Base-by-base conservation (phyloP, 768 basidiomycete genomes). In the Lepiota brunneoincarnata region DNA sequence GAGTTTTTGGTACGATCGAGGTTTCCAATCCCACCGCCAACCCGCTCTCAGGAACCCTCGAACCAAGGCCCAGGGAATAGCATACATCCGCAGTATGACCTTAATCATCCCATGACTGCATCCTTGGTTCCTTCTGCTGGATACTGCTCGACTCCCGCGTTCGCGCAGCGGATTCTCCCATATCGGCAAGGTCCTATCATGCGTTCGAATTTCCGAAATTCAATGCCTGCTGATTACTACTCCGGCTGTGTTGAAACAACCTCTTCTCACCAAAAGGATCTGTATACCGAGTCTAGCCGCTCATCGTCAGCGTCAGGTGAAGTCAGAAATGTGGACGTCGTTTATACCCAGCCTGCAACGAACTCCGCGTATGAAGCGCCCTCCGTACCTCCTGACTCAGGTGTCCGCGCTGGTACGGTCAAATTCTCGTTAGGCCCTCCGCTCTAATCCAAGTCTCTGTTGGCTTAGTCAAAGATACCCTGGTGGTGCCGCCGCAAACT, bases 161-260 rank as follows among this genome's bases (percentile, higher is more conserved):
- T 12, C 6, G 5, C 28, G 1, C 46, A n/a, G 15, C 10, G 18
- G 26, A 18, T n/a, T 24, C 4, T 21, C 34, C 6, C 38, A 9
- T 14, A 35, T 17, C 43, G 21, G 21, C 28, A 26, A 54, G 23
- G 52, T 21, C 57, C 55, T 2, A 55, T 59, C 44, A 38, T 57
- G 49, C 44, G 50, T 28, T 26, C 51, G 2, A 31, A 42, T 9
- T 57, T 52, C 20, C 24, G 45, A 23, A 21, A 57, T 39, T 44
- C 41, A 12, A 35, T 48, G 18, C 26, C 44, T 28, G 20, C 35
- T 3, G 37, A 53, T 24, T 49, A 49, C 10, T 36, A 4, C 21
- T 37, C 48, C 28, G 51, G 45, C 11, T 24, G 36, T 39, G 39
- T 28, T 3, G 47, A 42, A 5, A 47, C 37, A 6, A 20, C 21